Evolutionary conservation across 2,329 filamentous ascomycete species (phyloP).

Genomic region (Exserohilum rostratum): DNA sequence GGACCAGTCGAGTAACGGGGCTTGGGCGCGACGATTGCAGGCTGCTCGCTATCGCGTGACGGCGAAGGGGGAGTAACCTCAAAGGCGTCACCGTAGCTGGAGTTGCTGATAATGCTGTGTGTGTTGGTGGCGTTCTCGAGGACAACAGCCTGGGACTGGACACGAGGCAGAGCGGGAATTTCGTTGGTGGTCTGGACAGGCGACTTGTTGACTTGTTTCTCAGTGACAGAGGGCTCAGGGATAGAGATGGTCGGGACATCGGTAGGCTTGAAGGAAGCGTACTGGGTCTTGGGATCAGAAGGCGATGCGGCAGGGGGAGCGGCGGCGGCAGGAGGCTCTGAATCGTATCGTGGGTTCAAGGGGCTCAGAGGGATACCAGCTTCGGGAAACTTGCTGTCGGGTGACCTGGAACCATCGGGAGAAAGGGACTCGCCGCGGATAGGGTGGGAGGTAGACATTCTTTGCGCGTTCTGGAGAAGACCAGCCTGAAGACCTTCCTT

Average conservation of each 20-base stretch:
- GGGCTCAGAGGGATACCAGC: conserved; percentile 37
- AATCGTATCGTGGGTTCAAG: conserved; percentile 34
- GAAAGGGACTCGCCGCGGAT: conserved; percentile 49
- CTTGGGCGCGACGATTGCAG: conserved; percentile 36
- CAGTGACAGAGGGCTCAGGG: conserved; percentile 26
- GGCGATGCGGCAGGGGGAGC: conserved; percentile 18
- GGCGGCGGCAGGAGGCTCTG: conserved; percentile 12
- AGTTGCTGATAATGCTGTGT: conserved; percentile 55
- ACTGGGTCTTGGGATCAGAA: conserved; percentile 32
- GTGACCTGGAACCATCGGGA: conserved; percentile 36
- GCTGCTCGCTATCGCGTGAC: conserved; percentile 35
- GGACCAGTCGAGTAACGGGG: conserved; percentile 32
- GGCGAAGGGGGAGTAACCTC: conserved; percentile 56
- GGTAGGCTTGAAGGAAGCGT: conserved; percentile 47
- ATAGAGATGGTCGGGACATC: conserved; percentile 33
- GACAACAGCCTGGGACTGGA: conserved; percentile 47
- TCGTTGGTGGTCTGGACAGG: conserved; percentile 29
- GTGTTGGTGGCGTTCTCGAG: conserved; percentile 43
- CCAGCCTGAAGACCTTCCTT: conserved; percentile 56
- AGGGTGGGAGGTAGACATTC: conserved; percentile 63
- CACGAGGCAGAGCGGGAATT: conserved; percentile 30
- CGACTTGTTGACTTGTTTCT: conserved; percentile 32
- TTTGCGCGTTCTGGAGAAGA: conserved; percentile 62
- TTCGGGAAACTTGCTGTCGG: conserved; percentile 46
- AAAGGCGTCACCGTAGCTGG: conserved; percentile 62